phyloP scores from a whole-genome alignment of 768 basidiomycete species.

The Gloeophyllum trabeum region DNA sequence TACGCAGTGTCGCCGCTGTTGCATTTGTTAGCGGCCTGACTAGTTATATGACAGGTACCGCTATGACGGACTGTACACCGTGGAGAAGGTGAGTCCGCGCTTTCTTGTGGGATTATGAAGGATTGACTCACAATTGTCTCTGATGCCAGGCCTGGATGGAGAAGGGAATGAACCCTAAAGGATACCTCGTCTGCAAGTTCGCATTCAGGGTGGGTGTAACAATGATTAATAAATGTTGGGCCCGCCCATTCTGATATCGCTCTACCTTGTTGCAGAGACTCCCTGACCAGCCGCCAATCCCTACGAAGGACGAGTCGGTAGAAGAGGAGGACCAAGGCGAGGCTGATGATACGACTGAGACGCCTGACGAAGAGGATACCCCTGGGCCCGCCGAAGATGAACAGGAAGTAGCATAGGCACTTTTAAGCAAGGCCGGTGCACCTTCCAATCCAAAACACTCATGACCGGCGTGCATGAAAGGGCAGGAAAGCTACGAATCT shows the following conservation, averaged over 20 bases:
- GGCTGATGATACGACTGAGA: slow-evolving; percentile 6
- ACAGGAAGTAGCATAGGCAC: no score
- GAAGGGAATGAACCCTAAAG: slow-evolving; percentile 53
- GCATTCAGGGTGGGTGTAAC: slow-evolving; percentile 54
- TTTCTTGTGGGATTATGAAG: background rate
- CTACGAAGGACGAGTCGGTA: slow-evolving; percentile 13
- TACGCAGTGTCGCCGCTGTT: slow-evolving; percentile 15
- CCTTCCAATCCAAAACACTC: no score
- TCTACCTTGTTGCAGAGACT: slow-evolving; percentile 31
- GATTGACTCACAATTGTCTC: slow-evolving; percentile 1
- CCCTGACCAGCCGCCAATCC: slow-evolving; percentile 41
- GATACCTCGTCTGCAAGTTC: slow-evolving; percentile 77
- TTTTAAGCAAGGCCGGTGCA: no score
- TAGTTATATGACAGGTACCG: slow-evolving; percentile 45
- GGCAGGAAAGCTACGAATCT: no score
- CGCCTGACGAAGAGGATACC: slow-evolving; percentile 9
- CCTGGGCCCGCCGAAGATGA: no score
- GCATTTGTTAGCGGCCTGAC: background rate
- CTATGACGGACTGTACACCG: slow-evolving; percentile 81
- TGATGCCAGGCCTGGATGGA: slow-evolving; percentile 58
- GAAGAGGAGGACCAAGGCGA: slow-evolving; percentile 10
- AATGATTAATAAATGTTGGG: background rate
- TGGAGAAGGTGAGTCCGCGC: slow-evolving; percentile 44
- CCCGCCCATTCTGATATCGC: background rate
- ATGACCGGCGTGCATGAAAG: no score